Conservation (phyloP, 2,329 filamentous ascomycete genomes). For the Hypomyces rosellus region DNA sequence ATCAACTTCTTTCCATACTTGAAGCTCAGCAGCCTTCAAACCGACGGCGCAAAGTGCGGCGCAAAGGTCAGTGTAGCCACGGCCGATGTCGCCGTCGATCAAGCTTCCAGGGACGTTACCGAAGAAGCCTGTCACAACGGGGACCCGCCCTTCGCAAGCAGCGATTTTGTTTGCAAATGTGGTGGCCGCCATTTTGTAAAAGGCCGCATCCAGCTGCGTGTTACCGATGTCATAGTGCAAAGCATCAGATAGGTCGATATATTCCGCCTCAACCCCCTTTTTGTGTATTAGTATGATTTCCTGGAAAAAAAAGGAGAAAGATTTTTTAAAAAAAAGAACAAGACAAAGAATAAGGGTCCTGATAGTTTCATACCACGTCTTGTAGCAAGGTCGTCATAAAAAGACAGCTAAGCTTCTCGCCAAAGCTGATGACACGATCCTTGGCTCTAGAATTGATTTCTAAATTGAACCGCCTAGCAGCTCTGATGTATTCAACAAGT, state of each 20-base stretch:
- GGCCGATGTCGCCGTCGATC: conserved; percentile 80
- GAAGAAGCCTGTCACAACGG: conserved; percentile 89
- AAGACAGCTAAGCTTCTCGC: conserved; percentile 90
- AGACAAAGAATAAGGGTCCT: not conserved
- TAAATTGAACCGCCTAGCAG: conserved; percentile 59
- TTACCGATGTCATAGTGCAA: conserved; percentile 57
- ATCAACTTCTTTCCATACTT: conserved; percentile 99
- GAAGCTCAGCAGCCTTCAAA: conserved; percentile 77
- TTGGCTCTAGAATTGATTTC: conserved; percentile 75
- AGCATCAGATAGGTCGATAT: conserved; percentile 80
- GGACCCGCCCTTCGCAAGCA: conserved; percentile 61
- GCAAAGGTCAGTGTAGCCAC: conserved; percentile 95
- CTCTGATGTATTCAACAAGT: conserved; percentile 66
- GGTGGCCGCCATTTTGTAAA: conserved; percentile 60
- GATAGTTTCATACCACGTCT: conserved; percentile 49
- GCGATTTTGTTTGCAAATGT: conserved; percentile 58
- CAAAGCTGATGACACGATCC: conserved; percentile 87
- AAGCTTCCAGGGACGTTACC: conserved; percentile 87
- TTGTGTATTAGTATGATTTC: conserved; percentile 18
- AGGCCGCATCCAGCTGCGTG: conserved; percentile 56
- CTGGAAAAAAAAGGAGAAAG: not conserved
- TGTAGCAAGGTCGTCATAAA: conserved; percentile 83
- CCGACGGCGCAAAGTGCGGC: conserved; percentile 88
- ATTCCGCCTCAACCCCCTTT: conserved; percentile 74
- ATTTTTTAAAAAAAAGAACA: not conserved